Base-by-base conservation (phyloP, 2,329 filamentous ascomycete species). In the Hyphodiscus sp. region DNA sequence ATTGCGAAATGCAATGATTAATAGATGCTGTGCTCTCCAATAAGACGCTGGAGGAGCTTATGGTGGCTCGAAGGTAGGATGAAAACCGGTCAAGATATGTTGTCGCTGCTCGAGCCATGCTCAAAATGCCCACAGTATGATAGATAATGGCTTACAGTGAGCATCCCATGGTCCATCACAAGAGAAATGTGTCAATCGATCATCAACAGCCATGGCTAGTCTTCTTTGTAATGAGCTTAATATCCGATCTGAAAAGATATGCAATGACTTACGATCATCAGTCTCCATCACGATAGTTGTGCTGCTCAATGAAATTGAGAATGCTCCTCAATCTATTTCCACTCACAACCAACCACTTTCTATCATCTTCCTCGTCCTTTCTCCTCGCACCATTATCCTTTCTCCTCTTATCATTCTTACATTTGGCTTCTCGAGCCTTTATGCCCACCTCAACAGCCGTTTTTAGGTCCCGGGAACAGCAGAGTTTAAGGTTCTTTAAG, bases 391-490 rank as follows among this genome's bases (percentile, higher is more conserved):
- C 52, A 15, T 26, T 50, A 20, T 49, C 55, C 60, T 70, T 76
- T 49, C 70, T 76, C 56, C 71, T 73, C 43, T 68, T 73, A 20
- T 74, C 74, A 2, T 66, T 71, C 49, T 68, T 71, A 0, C 73
- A 72, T 56, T 74, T 76, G 0, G 69, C 68, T 8, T 70, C 67
- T n/a, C 83, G 72, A 1, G 71, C 74, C 30, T 68, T 47, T 44
- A 85, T 79, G 0, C 83, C 84, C 18, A 62, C 56, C 55, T 79
- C 70, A n/a, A 80, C 70, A 0, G 78, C 75, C 0, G 65, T 52
- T 41, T 70, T 69, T 16, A 85, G 58, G 6, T 58, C 59, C 1
- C 51, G 51, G 0, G 59, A 62, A 44, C 62, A 45, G 29, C 43
- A 47, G 29, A 63, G 63, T 3, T 63, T 71, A 41, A 57, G 69